A percentile compares a stretch with the other conserved stretches of the same genome.
Evolutionary conservation across 164 flowering plant genomes (phyloP).

Genomic region (Chimonanthus praecox): DNA sequence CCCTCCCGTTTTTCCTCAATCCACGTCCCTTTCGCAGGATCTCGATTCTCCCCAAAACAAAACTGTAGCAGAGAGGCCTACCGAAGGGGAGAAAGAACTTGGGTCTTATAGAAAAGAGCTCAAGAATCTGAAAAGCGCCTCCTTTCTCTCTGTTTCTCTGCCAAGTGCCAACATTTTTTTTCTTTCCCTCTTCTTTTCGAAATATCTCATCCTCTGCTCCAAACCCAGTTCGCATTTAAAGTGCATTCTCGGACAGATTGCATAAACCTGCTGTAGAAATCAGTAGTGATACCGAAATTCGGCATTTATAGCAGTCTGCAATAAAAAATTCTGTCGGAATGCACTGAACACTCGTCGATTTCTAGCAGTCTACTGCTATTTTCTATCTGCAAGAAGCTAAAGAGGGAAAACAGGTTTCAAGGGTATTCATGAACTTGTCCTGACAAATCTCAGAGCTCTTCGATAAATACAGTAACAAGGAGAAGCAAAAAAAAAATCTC

Average conservation of each 20-base stretch:
- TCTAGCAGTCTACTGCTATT: background rate
- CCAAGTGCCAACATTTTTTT: background rate
- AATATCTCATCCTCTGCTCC: background rate
- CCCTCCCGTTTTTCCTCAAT: background rate
- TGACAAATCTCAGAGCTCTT: background rate
- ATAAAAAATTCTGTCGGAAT: background rate
- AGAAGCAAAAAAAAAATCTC: background rate
- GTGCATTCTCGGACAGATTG: background rate
- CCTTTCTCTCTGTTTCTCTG: background rate
- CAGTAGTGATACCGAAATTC: background rate
- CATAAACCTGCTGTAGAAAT: background rate
- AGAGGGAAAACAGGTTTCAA: background rate
- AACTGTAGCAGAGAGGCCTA: background rate
- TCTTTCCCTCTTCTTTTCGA: background rate
- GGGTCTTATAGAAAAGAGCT: background rate
- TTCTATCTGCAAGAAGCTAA: background rate
- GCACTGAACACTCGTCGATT: background rate
- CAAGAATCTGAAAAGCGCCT: background rate
- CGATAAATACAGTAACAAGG: background rate
- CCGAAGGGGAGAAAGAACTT: background rate
- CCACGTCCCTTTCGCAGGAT: constrained; percentile 5
- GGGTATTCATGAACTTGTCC: background rate
- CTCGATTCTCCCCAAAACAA: background rate
- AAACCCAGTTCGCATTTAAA: background rate
- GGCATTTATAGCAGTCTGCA: background rate